phyloP scores from a whole-genome alignment of 2,329 filamentous ascomycete genomes.

The Elsinoe fawcettii region DNA sequence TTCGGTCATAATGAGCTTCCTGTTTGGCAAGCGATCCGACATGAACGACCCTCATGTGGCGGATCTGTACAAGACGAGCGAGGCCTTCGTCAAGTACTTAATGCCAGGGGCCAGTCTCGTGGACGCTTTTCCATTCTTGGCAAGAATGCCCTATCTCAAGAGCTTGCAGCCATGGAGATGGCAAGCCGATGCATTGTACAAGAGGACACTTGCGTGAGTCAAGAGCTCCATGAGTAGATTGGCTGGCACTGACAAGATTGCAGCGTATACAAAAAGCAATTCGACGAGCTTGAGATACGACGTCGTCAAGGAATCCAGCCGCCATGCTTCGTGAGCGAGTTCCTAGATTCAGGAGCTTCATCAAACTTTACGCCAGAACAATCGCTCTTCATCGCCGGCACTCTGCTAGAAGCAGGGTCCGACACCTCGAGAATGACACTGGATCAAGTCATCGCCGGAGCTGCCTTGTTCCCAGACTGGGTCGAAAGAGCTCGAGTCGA shows the following conservation, averaged over 20 bases:
- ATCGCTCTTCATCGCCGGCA: conserved; percentile 29
- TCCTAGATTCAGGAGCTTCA: conserved; percentile 26
- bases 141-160: conserved; percentile 20
- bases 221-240: neutral
- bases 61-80: conserved; percentile 18
- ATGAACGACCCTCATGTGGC: conserved; percentile 21
- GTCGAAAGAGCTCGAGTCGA: conserved; percentile 20
- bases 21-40: conserved; percentile 27
- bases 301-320: conserved; percentile 29
- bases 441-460: conserved; percentile 22
- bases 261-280: conserved; percentile 25
- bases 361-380: conserved; percentile 30
- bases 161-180: conserved; percentile 10
- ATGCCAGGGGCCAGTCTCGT: conserved; percentile 18
- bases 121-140: conserved; percentile 15
- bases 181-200: neutral
- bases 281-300: conserved; percentile 30
- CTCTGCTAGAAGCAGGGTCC: conserved; percentile 25
- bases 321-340: conserved; percentile 38
- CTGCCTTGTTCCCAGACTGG: conserved; percentile 22
- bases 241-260: neutral
- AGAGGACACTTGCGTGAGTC: neutral
- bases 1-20: conserved; percentile 29
- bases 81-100: conserved; percentile 7
- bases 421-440: conserved; percentile 24